phyloP scores from a whole-genome alignment of 805 yeast genomes.

The Candida xyloterini region DNA sequence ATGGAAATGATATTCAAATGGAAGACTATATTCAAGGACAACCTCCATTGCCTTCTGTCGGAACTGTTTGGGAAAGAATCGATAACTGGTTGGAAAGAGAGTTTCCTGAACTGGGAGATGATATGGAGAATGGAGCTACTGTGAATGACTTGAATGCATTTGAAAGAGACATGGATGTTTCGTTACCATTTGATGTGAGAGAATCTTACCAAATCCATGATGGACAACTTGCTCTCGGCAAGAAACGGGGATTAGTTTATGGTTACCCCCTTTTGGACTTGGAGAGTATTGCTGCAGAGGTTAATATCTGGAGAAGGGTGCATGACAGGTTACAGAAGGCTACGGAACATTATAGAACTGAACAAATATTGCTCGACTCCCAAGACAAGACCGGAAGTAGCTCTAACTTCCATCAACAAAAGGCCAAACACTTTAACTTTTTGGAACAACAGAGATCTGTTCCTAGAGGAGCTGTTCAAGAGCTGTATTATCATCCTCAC shows the following conservation, averaged over 20 bases:
- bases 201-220: slow-evolving; percentile 82
- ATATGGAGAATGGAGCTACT: slow-evolving; percentile 77
- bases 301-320: slow-evolving; percentile 80
- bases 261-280: slow-evolving; percentile 78
- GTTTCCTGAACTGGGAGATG: slow-evolving; percentile 77
- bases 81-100: slow-evolving; percentile 77
- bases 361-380: slow-evolving; percentile 11
- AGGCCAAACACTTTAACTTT: slow-evolving; percentile 32
- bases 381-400: slow-evolving; percentile 16
- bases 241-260: slow-evolving; percentile 72
- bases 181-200: slow-evolving; percentile 76
- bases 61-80: slow-evolving; percentile 84
- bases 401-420: slow-evolving; percentile 20
- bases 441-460: slow-evolving; percentile 58
- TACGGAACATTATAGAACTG: slow-evolving; percentile 11
- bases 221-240: slow-evolving; percentile 82
- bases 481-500: slow-evolving; percentile 78
- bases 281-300: slow-evolving; percentile 77
- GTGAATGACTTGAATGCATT: slow-evolving; percentile 75
- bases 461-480: slow-evolving; percentile 73
- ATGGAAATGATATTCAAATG: slow-evolving; percentile 57
- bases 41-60: slow-evolving; percentile 61
- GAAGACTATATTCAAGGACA: slow-evolving; percentile 41
- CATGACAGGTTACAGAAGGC: slow-evolving; percentile 37
- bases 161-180: slow-evolving; percentile 73